Base-by-base conservation (phyloP, 352 stramenopile species). In the Globisporangium spinosum region DNA sequence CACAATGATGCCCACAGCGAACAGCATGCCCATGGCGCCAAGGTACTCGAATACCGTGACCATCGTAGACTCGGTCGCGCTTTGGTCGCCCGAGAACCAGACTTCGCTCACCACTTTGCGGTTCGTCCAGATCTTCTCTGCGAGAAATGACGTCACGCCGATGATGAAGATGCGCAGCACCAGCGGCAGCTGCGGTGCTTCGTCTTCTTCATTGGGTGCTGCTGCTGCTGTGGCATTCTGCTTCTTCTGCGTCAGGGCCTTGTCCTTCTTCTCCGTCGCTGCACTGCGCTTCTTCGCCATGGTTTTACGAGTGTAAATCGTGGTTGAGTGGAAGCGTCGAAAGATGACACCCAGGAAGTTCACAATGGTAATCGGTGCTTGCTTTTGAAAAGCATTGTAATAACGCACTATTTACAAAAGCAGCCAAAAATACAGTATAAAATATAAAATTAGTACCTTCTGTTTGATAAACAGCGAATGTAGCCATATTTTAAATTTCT, bases 101-200 rank as follows among this genome's bases (percentile, higher is more conserved):
- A 76, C 63, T 17, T 77, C 68, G 23, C 74, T 95, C 29, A 93
- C 67, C 58, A 81, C 55, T 25, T 79, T 81, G 65, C 85, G 84
- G 71, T 94, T 83, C 29, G 78, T 85, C 88, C 88, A 95, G 58
- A 93, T 80, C 69, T 91, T 90, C 68, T 95, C 82, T 3, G 86
- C 88, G 27, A 93, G 58, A 53, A 80, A 92, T 53, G 88, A 95
- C 55, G 80, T 85, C 55, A 83, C 68, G 13, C 75, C 77, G 43
- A 92, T 82, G 27, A 87, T 87, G 59, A 83, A 59, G 34, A 91
- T 55, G 40, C 86, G 86, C 68, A 82, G 67, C 67, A 83, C 55
- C 23, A 90, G 72, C 45, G 84, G 84, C 29, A 88, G 70, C 49
- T 80, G 80, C 55, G 74, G 62, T 0, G 43, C 34, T 40, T 72